A percentile compares a stretch with the other conserved stretches of the same genome.
Evolutionary conservation across 1,284 basidiomycete genomes (phyloP).

Genomic region (Mycosarcoma mackinlayi): DNA sequence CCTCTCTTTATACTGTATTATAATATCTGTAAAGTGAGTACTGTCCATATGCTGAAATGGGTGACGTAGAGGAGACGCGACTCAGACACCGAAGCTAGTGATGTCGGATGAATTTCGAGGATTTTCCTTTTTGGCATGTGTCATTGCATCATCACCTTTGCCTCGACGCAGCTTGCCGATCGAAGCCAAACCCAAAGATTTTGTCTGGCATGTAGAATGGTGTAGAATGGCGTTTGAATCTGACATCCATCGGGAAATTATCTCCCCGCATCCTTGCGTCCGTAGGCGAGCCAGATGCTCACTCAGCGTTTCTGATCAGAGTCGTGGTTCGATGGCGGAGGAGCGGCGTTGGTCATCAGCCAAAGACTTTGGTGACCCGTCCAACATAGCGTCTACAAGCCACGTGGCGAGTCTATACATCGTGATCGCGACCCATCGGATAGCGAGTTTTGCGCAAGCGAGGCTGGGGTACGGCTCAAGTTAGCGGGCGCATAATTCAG

Average conservation of each 20-base stretch:
- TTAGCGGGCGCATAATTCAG: neutral
- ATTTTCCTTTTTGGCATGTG: neutral
- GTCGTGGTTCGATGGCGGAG: too few species aligned
- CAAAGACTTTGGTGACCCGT: too few species aligned
- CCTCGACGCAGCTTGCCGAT: neutral
- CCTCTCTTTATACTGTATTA: too few species aligned
- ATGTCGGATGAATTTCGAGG: slow-evolving; percentile 6
- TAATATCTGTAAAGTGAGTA: slow-evolving; percentile 5
- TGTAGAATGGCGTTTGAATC: neutral
- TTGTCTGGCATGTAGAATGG: neutral
- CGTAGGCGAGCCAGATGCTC: slow-evolving; percentile 1
- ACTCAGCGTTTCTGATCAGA: slow-evolving; percentile 3
- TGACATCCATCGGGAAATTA: neutral
- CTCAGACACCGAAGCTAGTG: neutral
- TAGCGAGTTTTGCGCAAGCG: slow-evolving; percentile 2
- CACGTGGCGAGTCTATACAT: slow-evolving; percentile 14
- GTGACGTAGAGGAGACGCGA: slow-evolving; percentile 8
- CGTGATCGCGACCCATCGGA: too few species aligned
- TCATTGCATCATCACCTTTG: slow-evolving; percentile 9
- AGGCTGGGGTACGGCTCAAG: neutral
- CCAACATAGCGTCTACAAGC: neutral
- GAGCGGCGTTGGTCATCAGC: too few species aligned
- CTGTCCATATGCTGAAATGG: slow-evolving; percentile 4
- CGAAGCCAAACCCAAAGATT: neutral
- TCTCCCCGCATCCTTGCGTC: neutral